These are phyloP conservation scores for Boeremia exigua DNA, from an alignment of 2,329 filamentous ascomycete species.

Conservation along the genomic window DNA sequence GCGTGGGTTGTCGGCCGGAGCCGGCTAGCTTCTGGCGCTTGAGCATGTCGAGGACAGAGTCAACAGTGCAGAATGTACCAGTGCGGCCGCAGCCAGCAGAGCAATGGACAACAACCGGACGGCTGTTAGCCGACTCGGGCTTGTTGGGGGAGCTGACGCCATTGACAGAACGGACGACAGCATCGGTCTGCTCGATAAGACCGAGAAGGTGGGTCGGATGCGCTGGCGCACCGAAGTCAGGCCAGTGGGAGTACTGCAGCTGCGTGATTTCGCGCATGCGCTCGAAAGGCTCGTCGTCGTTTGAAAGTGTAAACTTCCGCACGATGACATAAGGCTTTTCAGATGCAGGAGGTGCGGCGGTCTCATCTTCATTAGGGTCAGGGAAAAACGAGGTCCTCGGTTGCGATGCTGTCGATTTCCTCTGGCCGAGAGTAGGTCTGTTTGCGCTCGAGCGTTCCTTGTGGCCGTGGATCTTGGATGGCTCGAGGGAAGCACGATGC, in stretches of 20 bases:
- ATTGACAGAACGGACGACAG: conserved; percentile 62
- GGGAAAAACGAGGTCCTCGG: conserved; percentile 18
- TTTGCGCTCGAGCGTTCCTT: conserved; percentile 36
- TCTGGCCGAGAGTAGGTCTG: conserved; percentile 44
- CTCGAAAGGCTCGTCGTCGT: conserved; percentile 77
- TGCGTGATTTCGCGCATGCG: conserved; percentile 93
- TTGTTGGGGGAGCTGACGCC: conserved; percentile 59
- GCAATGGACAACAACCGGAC: conserved; percentile 91
- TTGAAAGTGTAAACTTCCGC: conserved; percentile 83
- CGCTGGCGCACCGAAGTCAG: conserved; percentile 92
- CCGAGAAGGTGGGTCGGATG: conserved; percentile 86
- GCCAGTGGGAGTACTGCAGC: conserved; percentile 94
- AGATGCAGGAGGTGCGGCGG: conserved; percentile 39
- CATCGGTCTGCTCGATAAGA: conserved; percentile 88
- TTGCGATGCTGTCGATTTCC: conserved; percentile 44
- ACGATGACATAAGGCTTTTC: conserved; percentile 80
- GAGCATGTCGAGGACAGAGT: conserved; percentile 94
- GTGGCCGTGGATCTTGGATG: conserved; percentile 57
- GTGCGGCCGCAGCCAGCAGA: conserved; percentile 95
- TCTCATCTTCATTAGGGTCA: conserved; percentile 27
- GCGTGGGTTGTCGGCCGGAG: conserved; percentile 42
- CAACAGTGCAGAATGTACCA: conserved; percentile 94
- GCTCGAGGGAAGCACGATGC: conserved; percentile 78
- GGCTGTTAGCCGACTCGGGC: conserved; percentile 57
- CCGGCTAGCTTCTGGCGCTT: conserved; percentile 73